Evolutionary conservation across 208 protist genomes (phyloP).

Genomic region (Leishmania turanica): DNA sequence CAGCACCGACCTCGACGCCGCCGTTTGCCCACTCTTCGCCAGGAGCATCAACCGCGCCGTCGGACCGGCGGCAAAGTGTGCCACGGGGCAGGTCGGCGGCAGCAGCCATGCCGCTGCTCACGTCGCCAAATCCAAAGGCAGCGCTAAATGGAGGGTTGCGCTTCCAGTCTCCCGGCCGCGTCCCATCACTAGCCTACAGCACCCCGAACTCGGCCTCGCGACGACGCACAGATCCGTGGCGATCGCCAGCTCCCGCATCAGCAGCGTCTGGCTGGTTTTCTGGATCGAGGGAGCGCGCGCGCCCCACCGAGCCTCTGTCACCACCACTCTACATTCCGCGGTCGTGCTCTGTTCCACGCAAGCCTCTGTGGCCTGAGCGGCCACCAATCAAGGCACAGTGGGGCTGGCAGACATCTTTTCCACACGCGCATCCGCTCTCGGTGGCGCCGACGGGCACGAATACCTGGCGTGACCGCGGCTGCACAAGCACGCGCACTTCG

Average conservation of each 20-base stretch:
- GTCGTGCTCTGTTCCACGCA: slow-evolving; percentile 11
- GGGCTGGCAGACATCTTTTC: background rate
- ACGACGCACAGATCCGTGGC: slow-evolving; percentile 15
- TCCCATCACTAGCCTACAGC: slow-evolving; percentile 41
- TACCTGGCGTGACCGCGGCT: background rate
- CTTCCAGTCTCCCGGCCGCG: slow-evolving; percentile 28
- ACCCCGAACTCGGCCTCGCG: slow-evolving; percentile 20
- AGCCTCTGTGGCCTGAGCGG: background rate
- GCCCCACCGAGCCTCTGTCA: slow-evolving; percentile 13
- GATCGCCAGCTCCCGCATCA: background rate
- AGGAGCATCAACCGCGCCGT: background rate
- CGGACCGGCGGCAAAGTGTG: slow-evolving; percentile 15
- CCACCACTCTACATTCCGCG: slow-evolving; percentile 24
- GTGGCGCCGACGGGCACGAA: background rate
- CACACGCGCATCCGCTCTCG: background rate
- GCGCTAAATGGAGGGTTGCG: slow-evolving; percentile 17
- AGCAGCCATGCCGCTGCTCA: background rate
- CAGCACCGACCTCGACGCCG: background rate
- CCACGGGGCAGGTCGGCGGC: background rate
- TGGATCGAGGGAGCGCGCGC: background rate
- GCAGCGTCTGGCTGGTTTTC: background rate
- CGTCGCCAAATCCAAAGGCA: slow-evolving; percentile 8
- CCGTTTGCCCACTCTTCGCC: background rate
- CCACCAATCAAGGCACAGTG: background rate
- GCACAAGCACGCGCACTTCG: background rate